Evolutionary conservation across 495 filamentous ascomycete species (phyloP).

Genomic region (Penicillium canescens): DNA sequence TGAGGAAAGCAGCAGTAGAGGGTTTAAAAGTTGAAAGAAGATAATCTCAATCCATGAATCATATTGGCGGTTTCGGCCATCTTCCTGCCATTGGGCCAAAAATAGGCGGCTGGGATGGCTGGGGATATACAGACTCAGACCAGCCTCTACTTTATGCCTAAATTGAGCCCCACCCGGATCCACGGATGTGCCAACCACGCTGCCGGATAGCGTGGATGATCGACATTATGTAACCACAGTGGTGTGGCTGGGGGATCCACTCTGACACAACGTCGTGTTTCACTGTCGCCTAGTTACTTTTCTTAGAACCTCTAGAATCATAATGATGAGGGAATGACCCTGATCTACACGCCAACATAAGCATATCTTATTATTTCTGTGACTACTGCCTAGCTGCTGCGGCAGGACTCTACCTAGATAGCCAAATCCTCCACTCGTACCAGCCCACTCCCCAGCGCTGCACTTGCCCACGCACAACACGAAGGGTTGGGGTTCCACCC

Average conservation of each 20-base stretch:
- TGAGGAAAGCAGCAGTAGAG: background rate
- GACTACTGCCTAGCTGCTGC: background rate
- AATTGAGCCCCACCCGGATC: background rate
- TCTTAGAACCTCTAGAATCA: constrained; percentile 21
- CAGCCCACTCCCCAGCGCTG: constrained; percentile 61
- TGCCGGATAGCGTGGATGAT: background rate
- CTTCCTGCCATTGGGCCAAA: constrained; percentile 13
- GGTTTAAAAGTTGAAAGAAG: constrained; percentile 20
- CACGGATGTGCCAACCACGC: constrained; percentile 6
- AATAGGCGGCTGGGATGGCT: constrained; percentile 35
- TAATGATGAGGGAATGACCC: constrained; percentile 1
- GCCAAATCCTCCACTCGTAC: constrained; percentile 70
- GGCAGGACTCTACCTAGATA: constrained; percentile 31
- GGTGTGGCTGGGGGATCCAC: constrained; percentile 29
- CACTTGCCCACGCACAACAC: constrained; percentile 65
- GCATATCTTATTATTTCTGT: background rate
- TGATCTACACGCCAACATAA: background rate
- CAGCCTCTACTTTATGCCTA: constrained; percentile 15
- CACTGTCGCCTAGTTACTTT: constrained; percentile 29
- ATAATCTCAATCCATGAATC: constrained; percentile 6
- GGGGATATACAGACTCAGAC: constrained; percentile 13
- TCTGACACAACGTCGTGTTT: constrained; percentile 3
- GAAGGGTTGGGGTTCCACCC: constrained; percentile 67
- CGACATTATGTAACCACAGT: constrained; percentile 7
- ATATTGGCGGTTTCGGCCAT: too few relatives aligned